These are phyloP conservation scores for Gossypium aridum DNA, from an alignment of 441 rosid genomes.

Conservation along the genomic window DNA sequence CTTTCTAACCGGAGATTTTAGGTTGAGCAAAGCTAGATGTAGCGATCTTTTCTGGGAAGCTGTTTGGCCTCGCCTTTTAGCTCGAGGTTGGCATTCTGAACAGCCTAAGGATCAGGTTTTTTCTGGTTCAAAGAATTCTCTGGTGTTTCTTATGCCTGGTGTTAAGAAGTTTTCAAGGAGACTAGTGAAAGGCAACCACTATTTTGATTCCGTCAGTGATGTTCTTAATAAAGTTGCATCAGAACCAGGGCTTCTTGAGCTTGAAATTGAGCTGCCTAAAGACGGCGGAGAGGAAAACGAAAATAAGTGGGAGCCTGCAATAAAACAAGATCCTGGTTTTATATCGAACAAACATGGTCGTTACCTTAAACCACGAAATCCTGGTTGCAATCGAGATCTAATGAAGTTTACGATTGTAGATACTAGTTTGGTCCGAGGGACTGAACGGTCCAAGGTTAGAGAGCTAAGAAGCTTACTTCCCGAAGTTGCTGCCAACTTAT, in stretches of 20 bases:
- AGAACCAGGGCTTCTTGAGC: conserved; percentile 16
- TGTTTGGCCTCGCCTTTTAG: conserved; percentile 65
- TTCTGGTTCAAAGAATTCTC: conserved; percentile 2
- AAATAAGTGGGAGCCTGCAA: conserved; percentile 13
- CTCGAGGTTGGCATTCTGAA: conserved; percentile 68
- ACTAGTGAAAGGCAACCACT: conserved; percentile 16
- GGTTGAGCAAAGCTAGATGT: conserved; percentile 61
- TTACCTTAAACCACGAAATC: conserved; percentile 62
- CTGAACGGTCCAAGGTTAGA: conserved; percentile 32
- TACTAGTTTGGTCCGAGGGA: conserved; percentile 39
- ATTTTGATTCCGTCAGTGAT: conserved; percentile 13
- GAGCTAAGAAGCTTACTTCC: conserved; percentile 53
- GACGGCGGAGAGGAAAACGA: background rate
- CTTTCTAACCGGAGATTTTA: conserved; percentile 41
- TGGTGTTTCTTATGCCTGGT: conserved; percentile 18
- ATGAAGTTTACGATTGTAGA: conserved; percentile 61
- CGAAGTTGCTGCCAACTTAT: conserved; percentile 23
- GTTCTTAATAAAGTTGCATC: conserved; percentile 14
- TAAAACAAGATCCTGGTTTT: conserved; percentile 19
- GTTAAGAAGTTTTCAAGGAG: conserved; percentile 18
- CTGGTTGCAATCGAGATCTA: conserved; percentile 21
- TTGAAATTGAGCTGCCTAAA: conserved; percentile 3
- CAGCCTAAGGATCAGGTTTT: conserved; percentile 33
- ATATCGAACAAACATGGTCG: conserved; percentile 20
- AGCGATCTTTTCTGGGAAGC: conserved; percentile 69